Conservation (phyloP, 129 eudicot genomes). For the Oenanthe sinensis region DNA sequence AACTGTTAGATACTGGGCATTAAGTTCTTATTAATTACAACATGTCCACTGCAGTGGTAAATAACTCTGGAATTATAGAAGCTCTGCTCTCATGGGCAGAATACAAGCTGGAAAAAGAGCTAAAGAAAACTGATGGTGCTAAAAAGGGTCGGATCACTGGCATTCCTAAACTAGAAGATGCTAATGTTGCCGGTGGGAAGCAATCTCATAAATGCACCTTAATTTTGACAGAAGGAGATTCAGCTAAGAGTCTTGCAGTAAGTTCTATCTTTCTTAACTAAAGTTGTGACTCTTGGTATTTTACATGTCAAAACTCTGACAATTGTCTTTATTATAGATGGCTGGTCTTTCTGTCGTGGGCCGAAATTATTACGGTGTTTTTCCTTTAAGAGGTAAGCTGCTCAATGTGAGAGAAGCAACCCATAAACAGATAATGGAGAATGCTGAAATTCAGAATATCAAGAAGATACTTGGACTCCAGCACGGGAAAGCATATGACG, state of each 20-base stretch:
- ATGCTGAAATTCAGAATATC: conserved; percentile 69
- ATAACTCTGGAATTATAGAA: conserved; percentile 51
- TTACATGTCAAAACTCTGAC: not conserved
- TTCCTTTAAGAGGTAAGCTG: conserved; percentile 87
- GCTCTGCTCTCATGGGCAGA: conserved; percentile 61
- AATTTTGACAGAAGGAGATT: conserved; percentile 98
- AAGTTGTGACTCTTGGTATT: not conserved
- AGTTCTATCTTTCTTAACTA: conserved; percentile 16
- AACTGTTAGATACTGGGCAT: not conserved
- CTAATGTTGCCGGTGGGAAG: conserved; percentile 65
- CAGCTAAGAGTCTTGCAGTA: conserved; percentile 93
- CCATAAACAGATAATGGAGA: conserved; percentile 61
- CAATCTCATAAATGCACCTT: conserved; percentile 64
- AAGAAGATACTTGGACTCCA: conserved; percentile 86
- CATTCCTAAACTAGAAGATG: conserved; percentile 74
- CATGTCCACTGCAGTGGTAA: conserved; percentile 37
- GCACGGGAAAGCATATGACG: conserved; percentile 57
- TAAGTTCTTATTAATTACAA: not conserved
- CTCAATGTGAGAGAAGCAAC: conserved; percentile 96
- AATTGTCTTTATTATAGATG: conserved; percentile 33
- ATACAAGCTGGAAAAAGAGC: conserved; percentile 59
- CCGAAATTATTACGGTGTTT: conserved; percentile 72
- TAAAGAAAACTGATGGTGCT: conserved; percentile 88
- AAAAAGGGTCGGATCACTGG: conserved; percentile 47
- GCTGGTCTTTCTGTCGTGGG: conserved; percentile 86